These are phyloP conservation scores for Helenozyma baotianmanensis DNA, from an alignment of 805 yeast genomes.

Conservation along the genomic window DNA sequence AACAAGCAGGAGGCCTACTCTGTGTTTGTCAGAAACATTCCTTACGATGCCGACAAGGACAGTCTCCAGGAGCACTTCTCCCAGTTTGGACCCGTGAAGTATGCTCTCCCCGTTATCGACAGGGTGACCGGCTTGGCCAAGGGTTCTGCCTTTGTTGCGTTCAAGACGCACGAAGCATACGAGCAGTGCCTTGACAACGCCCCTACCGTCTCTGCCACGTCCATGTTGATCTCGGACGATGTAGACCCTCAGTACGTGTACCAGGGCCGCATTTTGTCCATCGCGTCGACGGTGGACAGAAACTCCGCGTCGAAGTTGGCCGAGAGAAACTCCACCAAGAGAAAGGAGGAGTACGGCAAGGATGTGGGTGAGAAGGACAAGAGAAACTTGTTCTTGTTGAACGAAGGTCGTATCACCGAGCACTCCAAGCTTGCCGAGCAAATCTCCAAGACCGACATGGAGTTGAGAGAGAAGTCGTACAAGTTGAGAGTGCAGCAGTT, in stretches of 20 bases:
- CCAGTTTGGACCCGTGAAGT: constrained; percentile 81
- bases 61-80: constrained; percentile 70
- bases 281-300: constrained; percentile 82
- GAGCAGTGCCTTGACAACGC: constrained; percentile 70
- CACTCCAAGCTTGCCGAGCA: constrained; percentile 73
- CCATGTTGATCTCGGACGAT: constrained; percentile 85
- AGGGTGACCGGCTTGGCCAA: constrained; percentile 78
- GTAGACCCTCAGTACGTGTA: constrained; percentile 84
- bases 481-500: constrained; percentile 84
- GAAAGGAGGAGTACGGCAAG: constrained; percentile 76
- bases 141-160: constrained; percentile 96
- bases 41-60: constrained; percentile 89
- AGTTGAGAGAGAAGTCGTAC: constrained; percentile 82
- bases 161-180: constrained; percentile 56
- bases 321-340: constrained; percentile 64
- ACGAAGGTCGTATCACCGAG: constrained; percentile 88
- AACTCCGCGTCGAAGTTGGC: constrained; percentile 72
- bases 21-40: constrained; percentile 85
- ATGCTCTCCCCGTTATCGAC: constrained; percentile 91
- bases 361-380: constrained; percentile 75
- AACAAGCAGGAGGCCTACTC: constrained; percentile 70
- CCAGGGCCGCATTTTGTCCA: constrained; percentile 85
- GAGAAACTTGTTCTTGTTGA: constrained; percentile 78
- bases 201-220: constrained; percentile 59
- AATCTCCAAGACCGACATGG: constrained; percentile 70